Percentiles rank a stretch among this genome's conserved stretches.
Conservation (phyloP, 108 stramenopile species). For the Skeletonema grethae region DNA sequence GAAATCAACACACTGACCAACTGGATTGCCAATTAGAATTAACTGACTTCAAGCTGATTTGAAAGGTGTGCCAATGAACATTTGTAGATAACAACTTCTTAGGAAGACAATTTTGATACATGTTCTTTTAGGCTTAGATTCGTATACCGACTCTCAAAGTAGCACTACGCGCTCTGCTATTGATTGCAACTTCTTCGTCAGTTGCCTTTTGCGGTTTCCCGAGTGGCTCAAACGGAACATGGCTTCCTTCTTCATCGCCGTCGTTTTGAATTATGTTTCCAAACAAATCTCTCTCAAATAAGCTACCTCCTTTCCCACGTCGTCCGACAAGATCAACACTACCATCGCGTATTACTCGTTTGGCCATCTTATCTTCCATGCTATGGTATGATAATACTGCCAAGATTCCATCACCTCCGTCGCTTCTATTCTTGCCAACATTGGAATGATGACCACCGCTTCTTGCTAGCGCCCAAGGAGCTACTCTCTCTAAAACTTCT, state of each 20-base stretch:
- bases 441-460: constrained; percentile 48
- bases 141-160: constrained; percentile 68
- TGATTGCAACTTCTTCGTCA: constrained; percentile 72
- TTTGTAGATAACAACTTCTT: constrained; percentile 3
- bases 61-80: neutral
- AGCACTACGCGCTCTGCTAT: constrained; percentile 84
- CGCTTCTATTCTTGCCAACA: constrained; percentile 8
- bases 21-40: neutral
- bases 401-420: constrained; percentile 35
- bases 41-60: neutral
- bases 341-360: constrained; percentile 86
- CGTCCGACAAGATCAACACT: constrained; percentile 38
- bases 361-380: constrained; percentile 91
- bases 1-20: neutral
- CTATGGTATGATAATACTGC: constrained; percentile 93
- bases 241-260: constrained; percentile 14
- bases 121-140: neutral
- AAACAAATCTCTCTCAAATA: constrained; percentile 69
- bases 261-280: constrained; percentile 63
- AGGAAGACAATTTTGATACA: constrained; percentile 1
- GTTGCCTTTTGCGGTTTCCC: constrained; percentile 72
- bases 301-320: constrained; percentile 9
- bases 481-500: constrained; percentile 66
- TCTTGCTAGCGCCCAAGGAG: constrained; percentile 61
- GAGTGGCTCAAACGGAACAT: constrained; percentile 69